phyloP scores from a whole-genome alignment of 495 filamentous ascomycete genomes.

The Hamigera avellanea region DNA sequence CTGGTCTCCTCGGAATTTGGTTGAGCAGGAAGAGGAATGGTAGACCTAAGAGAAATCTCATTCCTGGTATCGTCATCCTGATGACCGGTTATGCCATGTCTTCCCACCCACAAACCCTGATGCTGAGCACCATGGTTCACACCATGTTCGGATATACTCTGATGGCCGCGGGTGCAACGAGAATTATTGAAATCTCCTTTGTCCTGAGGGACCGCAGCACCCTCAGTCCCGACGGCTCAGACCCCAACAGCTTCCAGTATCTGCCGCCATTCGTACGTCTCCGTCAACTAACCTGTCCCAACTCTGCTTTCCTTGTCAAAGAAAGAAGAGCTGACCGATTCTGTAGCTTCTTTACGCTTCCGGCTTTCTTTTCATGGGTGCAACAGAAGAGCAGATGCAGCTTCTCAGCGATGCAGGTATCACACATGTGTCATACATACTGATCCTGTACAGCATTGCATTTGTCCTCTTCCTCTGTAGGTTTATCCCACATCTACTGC shows the following conservation, averaged over 20 bases:
- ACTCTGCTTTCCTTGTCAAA: not conserved
- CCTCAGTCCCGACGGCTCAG: conserved; percentile 43
- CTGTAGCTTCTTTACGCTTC: conserved; percentile 80
- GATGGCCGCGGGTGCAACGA: conserved; percentile 74
- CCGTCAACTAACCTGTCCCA: not conserved
- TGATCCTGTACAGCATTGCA: conserved; percentile 81
- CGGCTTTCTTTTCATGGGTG: conserved; percentile 94
- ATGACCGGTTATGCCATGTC: conserved; percentile 95
- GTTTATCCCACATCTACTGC: conserved; percentile 12
- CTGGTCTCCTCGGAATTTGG: conserved; percentile 87
- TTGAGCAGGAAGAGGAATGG: conserved; percentile 72
- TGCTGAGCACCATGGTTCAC: conserved; percentile 82
- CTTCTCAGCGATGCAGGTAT: conserved; percentile 60
- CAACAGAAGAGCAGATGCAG: conserved; percentile 90
- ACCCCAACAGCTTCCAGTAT: conserved; percentile 85
- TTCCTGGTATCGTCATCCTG: conserved; percentile 81
- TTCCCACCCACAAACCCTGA: conserved; percentile 69
- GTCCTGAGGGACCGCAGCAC: conserved; percentile 61
- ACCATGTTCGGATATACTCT: conserved; percentile 89
- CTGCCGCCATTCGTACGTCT: conserved; percentile 75
- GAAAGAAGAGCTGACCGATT: conserved; percentile 8
- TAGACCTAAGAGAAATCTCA: conserved; percentile 80
- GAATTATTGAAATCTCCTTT: conserved; percentile 88
- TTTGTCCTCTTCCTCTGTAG: conserved; percentile 82
- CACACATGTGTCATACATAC: conserved; percentile 80